Evolutionary conservation across 176 grass and related monocot genomes (phyloP).

Genomic region (Poa annua): DNA sequence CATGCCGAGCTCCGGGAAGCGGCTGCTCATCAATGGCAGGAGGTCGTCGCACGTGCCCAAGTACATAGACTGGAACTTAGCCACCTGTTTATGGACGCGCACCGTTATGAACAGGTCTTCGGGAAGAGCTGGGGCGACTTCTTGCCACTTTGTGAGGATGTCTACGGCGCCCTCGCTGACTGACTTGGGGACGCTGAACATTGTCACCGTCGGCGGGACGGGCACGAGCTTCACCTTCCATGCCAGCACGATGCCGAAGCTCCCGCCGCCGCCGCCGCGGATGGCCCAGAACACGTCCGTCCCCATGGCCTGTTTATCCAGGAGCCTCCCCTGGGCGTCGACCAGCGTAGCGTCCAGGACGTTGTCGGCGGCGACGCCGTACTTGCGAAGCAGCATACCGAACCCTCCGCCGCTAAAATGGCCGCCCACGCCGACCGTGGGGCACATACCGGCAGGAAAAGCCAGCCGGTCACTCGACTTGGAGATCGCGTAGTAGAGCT

Average conservation of each 20-base stretch:
- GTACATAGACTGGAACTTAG: conserved; percentile 41
- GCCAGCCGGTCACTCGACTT: neutral
- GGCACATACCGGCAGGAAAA: neutral
- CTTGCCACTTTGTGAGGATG: conserved; percentile 56
- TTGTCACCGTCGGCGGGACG: conserved; percentile 43
- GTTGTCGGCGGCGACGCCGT: neutral
- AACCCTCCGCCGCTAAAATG: neutral
- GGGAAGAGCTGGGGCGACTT: conserved; percentile 34
- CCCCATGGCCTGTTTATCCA: conserved; percentile 48
- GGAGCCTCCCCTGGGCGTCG: conserved; percentile 45
- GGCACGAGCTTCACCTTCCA: conserved; percentile 53
- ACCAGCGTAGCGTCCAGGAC: conserved; percentile 31
- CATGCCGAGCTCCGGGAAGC: conserved; percentile 44
- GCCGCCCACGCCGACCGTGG: neutral
- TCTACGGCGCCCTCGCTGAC: conserved; percentile 49
- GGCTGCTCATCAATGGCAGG: conserved; percentile 1
- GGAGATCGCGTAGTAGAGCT: neutral
- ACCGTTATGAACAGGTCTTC: conserved; percentile 48
- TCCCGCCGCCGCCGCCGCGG: conserved; percentile 58
- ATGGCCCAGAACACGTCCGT: conserved; percentile 53
- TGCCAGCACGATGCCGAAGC: conserved; percentile 60
- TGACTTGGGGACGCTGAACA: conserved; percentile 39
- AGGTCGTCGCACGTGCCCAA: conserved; percentile 44
- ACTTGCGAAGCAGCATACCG: neutral
- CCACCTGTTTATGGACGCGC: neutral